These are phyloP conservation scores for Schrenkiella parvula DNA, from an alignment of 345 rosid species.

Conservation along the genomic window DNA sequence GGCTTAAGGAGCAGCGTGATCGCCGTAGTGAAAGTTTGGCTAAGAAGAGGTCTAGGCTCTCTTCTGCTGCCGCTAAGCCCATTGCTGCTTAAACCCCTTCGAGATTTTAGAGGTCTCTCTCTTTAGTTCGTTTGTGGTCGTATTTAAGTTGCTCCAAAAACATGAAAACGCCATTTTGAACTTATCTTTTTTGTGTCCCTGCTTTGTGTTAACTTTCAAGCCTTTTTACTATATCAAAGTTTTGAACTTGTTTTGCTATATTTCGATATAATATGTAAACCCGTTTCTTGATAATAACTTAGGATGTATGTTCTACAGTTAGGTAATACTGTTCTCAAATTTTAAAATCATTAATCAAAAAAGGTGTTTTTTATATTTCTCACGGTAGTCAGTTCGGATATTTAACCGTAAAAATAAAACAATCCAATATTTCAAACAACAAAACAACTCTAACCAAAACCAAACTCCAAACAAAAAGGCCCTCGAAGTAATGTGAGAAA, in stretches of 20 bases:
- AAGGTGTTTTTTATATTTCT: too few species aligned
- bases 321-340: too few species aligned
- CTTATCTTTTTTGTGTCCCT: background rate
- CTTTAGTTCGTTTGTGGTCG: constrained; percentile 14
- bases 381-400: too few species aligned
- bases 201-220: background rate
- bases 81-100: constrained; percentile 39
- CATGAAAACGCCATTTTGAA: constrained; percentile 21
- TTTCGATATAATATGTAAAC: background rate
- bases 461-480: background rate
- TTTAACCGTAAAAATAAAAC: too few species aligned
- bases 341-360: too few species aligned
- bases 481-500: background rate
- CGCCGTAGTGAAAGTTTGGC: constrained; percentile 91
- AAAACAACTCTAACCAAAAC: too few species aligned
- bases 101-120: background rate
- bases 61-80: constrained; percentile 77
- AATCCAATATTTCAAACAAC: too few species aligned
- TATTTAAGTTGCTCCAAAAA: background rate
- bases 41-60: constrained; percentile 80
- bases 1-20: constrained; percentile 85
- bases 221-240: constrained; percentile 9
- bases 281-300: background rate
- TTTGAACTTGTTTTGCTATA: constrained; percentile 10
- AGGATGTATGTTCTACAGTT: too few species aligned